These are phyloP conservation scores for Coemansia javaensis DNA, from an alignment of 192 early-diverging fungal species.

Conservation along the genomic window DNA sequence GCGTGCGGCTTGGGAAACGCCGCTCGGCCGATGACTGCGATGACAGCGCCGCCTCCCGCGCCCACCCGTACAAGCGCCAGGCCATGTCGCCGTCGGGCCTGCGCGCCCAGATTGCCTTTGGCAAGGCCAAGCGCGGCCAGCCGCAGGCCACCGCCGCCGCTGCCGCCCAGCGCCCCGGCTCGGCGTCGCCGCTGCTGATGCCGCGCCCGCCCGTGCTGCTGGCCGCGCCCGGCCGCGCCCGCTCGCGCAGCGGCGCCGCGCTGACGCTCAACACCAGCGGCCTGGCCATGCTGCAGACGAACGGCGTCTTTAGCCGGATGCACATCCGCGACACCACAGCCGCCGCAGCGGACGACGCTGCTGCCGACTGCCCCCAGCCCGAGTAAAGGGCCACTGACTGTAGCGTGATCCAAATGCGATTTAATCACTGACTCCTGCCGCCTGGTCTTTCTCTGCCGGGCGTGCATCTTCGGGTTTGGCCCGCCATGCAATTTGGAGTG, in stretches of 20 bases:
- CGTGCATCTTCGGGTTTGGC: too few relatives aligned
- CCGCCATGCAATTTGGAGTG: too few relatives aligned
- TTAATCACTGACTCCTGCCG: too few relatives aligned
- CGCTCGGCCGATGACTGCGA: conserved; percentile 24
- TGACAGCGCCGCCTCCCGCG: background rate
- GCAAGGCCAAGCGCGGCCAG: conserved; percentile 3
- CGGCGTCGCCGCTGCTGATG: conserved; percentile 28
- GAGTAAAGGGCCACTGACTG: too few relatives aligned
- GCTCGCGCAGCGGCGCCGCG: conserved; percentile 36
- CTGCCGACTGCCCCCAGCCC: too few relatives aligned
- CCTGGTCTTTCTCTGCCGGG: too few relatives aligned
- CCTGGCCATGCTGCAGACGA: conserved; percentile 22
- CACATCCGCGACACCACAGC: conserved; percentile 32
- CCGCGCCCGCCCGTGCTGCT: conserved; percentile 8
- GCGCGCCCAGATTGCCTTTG: conserved; percentile 28
- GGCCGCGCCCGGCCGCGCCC: conserved; percentile 9
- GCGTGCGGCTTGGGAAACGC: conserved; percentile 23
- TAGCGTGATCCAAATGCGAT: too few relatives aligned
- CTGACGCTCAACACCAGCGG: conserved; percentile 2
- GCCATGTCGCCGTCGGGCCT: conserved; percentile 47
- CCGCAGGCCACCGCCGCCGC: conserved; percentile 4
- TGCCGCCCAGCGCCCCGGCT: conserved; percentile 15
- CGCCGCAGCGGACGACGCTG: background rate
- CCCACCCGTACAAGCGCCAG: conserved; percentile 34
- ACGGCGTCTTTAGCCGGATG: conserved; percentile 49